These are phyloP conservation scores for Teunomyces gatunensis DNA, from an alignment of 805 yeast genomes.

Conservation along the genomic window DNA sequence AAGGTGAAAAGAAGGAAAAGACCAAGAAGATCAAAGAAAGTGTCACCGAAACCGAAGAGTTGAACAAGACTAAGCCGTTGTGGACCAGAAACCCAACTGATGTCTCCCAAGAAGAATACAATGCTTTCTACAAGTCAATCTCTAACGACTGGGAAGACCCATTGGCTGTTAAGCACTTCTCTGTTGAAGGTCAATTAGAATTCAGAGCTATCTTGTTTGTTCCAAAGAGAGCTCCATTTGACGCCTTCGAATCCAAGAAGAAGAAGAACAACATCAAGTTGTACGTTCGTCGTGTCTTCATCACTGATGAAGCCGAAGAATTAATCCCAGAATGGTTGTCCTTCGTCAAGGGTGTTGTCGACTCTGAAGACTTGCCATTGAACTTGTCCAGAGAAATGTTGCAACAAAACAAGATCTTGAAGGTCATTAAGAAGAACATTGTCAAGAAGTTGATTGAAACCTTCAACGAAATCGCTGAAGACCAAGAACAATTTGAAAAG, in stretches of 20 bases:
- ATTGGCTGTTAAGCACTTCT: slow-evolving; percentile 98
- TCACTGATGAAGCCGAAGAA: slow-evolving; percentile 99
- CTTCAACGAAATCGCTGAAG: slow-evolving; percentile 99
- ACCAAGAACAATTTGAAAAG: slow-evolving; percentile 95
- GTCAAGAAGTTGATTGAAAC: slow-evolving; percentile 98
- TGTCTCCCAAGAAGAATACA: slow-evolving; percentile 96
- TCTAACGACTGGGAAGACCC: slow-evolving; percentile 99
- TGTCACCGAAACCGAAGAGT: slow-evolving; percentile 95
- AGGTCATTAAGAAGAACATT: slow-evolving; percentile 98
- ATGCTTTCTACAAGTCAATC: slow-evolving; percentile 98
- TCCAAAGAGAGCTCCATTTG: slow-evolving; percentile 99
- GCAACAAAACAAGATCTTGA: slow-evolving; percentile 99
- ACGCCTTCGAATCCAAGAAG: slow-evolving; percentile 96
- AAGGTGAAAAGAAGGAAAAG: slow-evolving; percentile 62
- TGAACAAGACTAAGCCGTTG: slow-evolving; percentile 97
- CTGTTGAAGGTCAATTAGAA: slow-evolving; percentile 99
- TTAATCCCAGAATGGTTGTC: slow-evolving; percentile 98
- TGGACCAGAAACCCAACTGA: slow-evolving; percentile 99
- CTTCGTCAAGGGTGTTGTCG: slow-evolving; percentile 98
- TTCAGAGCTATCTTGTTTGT: slow-evolving; percentile 96
- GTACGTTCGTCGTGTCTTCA: slow-evolving; percentile 98
- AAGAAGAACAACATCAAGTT: slow-evolving; percentile 98
- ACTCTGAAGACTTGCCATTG: slow-evolving; percentile 98
- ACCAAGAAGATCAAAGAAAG: slow-evolving; percentile 87
- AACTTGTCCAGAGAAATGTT: slow-evolving; percentile 99